Base-by-base conservation (phyloP, 441 rosid genomes). In the Euphorbia schlechtendalii region DNA sequence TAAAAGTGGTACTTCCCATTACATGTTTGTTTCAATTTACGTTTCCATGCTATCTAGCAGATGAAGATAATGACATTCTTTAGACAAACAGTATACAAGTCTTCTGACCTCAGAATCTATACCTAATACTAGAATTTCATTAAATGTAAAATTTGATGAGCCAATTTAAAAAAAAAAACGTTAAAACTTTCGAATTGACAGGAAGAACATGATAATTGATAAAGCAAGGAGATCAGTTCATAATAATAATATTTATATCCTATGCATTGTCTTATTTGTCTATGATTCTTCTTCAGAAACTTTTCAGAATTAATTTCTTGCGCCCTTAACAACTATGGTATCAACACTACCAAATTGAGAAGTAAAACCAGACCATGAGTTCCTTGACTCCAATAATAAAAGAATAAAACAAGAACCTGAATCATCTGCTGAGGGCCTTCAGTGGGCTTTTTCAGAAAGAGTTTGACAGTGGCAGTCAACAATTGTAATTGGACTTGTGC, bases 361-460 rank as follows among this genome's bases (percentile, higher is more conserved):
- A n/a, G n/a, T n/a, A 38, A 60, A 63, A 59, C 49, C 69, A 34
- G 54, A 64, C 25, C 64, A 68, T 58, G 61, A 56, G 45, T 55
- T 46, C 43, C 52, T 32, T 52, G 69, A 61, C 56, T 10, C 59
- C 8, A 72, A 43, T 61, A 21, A 60, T 24, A 51, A 14, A 54
- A 17, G 68, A 41, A 54, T 8, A 21, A 55, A 59, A 63, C 54
- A 17, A 48, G 70, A 59, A 90, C 99, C 97, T 94, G 99, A 86
- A 94, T 90, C 99, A 94, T 94, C 71, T 89, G 94, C 71, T 94
- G 99, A 57, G 98, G 99, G 59, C 97, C 96, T 81, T 94, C 98
- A 71, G 99, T 94, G 73, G 99, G 99, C 84, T 91, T 94, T 86
- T 94, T 89, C 57, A 94, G 85, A 63, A 90, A 94, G 53, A 94